Conservation (phyloP, 2,329 filamentous ascomycete species). For the Xylaria sp. region DNA sequence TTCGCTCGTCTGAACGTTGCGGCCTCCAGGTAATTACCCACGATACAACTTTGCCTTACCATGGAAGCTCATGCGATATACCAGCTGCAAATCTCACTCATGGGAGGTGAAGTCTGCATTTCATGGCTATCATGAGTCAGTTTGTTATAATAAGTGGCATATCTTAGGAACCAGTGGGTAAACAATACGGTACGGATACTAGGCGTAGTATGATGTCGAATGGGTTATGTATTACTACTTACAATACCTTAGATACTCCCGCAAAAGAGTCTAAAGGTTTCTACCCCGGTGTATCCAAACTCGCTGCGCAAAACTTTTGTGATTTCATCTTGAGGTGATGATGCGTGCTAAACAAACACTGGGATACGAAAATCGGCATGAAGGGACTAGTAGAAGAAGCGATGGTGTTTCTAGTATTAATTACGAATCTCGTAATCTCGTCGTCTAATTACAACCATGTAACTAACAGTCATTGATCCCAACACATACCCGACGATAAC, state of each 20-base stretch:
- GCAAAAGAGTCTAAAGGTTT: background rate
- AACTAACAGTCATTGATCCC: background rate
- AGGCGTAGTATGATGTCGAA: constrained; percentile 6
- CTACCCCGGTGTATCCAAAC: background rate
- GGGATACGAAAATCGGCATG: background rate
- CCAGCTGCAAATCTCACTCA: constrained; percentile 32
- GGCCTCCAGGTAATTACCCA: constrained; percentile 45
- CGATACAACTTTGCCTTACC: constrained; percentile 39
- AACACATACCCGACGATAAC: background rate
- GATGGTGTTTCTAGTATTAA: background rate
- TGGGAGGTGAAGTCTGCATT: constrained; percentile 13
- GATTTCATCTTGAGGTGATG: background rate
- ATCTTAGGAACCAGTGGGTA: constrained; percentile 8
- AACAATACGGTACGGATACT: background rate
- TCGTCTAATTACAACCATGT: background rate
- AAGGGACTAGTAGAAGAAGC: background rate
- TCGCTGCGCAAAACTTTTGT: background rate
- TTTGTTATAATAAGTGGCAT: background rate
- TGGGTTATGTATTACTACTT: constrained; percentile 13
- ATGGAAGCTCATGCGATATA: constrained; percentile 43
- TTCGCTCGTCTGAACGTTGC: constrained; percentile 30
- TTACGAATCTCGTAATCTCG: background rate
- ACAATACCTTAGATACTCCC: background rate
- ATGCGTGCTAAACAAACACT: background rate
- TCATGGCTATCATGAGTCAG: constrained; percentile 15